These are phyloP conservation scores for Penicillium mononematosum DNA, from an alignment of 495 filamentous ascomycete genomes.

Conservation along the genomic window DNA sequence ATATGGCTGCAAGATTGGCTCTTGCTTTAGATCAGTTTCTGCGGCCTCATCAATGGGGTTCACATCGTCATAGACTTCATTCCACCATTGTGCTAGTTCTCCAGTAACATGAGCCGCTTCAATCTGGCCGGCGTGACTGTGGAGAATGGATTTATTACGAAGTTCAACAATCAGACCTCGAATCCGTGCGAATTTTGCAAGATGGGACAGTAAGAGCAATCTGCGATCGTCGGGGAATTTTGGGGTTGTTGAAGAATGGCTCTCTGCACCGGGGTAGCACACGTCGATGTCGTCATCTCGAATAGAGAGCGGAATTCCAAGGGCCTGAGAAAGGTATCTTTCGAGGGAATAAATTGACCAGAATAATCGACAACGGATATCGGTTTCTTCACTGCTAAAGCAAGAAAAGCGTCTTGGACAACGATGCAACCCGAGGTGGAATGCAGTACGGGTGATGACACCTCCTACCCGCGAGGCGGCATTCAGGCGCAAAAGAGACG, in stretches of 20 bases:
- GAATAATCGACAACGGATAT: constrained; percentile 46
- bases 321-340: constrained; percentile 47
- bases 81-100: constrained; percentile 46
- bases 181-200: constrained; percentile 45
- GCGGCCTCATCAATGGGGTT: constrained; percentile 30
- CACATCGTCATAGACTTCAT: constrained; percentile 46
- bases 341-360: constrained; percentile 54
- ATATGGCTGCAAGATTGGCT: constrained; percentile 24
- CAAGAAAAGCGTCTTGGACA: constrained; percentile 45
- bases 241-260: constrained; percentile 17
- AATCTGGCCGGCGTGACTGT: constrained; percentile 34
- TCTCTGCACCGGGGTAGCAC: constrained; percentile 45
- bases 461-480: constrained; percentile 50
- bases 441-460: constrained; percentile 46
- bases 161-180: constrained; percentile 45
- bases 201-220: constrained; percentile 35
- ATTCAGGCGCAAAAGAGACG: constrained; percentile 48
- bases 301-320: constrained; percentile 51
- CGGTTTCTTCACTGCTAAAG: constrained; percentile 36
- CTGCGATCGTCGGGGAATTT: constrained; percentile 18
- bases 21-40: constrained; percentile 3
- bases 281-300: constrained; percentile 54
- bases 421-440: constrained; percentile 49
- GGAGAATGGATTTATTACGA: constrained; percentile 47
- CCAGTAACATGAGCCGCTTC: constrained; percentile 40